Evolutionary conservation across 2,329 filamentous ascomycete species (phyloP), one percentile per base, ranked within the genome.

Genomic region (Neonectria ditissima): DNA sequence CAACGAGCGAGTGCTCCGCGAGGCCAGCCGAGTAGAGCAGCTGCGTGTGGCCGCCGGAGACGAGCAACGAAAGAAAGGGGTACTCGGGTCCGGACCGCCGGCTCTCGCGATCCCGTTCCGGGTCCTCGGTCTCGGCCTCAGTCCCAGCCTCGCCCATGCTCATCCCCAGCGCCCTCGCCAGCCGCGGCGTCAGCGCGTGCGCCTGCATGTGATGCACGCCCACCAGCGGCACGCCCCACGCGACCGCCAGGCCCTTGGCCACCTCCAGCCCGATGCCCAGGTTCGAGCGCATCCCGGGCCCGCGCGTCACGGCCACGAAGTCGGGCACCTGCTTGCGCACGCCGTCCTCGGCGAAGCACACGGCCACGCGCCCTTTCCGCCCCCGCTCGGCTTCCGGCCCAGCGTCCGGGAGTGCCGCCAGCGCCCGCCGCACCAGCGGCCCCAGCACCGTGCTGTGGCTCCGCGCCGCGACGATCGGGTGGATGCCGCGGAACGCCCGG

Each of bases 161-260:
- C 68, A 69, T 69, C 55, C 82, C 75, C 63, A 95, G 78, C 5
- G 92, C 91, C 32, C 83, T 80, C 4, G 91, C 89, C 44, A 99
- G 86, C 10, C 93, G 86, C 16, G 95, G 92, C 18, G 96, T 98
- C 66, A 99, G 81, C 18, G 96, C 91, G 78, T 99, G 96, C 11
- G 94, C 96, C 77, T 97, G 94, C 96, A 99, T 98, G 78, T 99
- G 96, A 77, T 99, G 92, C 1, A 97, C 92, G 1, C 89, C 96
- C 1, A 98, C 78, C 32, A 98, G 81, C 3, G 95, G 94, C 39
- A 94, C 86, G 67, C 89, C 86, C 92, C 92, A 97, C 39, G 93
- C 94, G 20, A 92, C 83, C 0, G 94, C 89, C 20, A 98, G 84
- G 0, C 94, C 96, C 79, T 98, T 98, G 18, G 93, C 96, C 22